phyloP scores from a whole-genome alignment of 768 basidiomycete species.

The Cubamyces lactineus region DNA sequence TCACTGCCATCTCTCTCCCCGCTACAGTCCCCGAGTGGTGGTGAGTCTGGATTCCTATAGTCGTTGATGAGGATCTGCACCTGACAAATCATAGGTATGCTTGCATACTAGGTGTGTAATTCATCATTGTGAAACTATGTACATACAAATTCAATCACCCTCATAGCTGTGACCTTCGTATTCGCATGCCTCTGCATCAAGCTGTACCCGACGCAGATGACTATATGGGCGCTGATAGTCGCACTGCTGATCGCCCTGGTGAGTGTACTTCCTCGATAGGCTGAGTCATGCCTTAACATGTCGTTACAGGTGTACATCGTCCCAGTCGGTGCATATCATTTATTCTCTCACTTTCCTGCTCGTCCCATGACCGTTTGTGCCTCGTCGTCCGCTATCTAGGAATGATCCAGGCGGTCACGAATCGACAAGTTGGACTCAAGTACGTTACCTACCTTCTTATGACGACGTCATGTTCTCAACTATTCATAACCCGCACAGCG shows the following conservation, averaged over 20 bases:
- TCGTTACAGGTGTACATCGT: constrained; percentile 60
- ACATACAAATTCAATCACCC: neutral
- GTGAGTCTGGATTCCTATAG: constrained; percentile 20
- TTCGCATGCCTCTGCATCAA: constrained; percentile 64
- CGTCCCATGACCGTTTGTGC: neutral
- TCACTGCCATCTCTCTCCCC: too few relatives aligned
- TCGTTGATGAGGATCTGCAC: neutral
- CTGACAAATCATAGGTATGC: constrained; percentile 34
- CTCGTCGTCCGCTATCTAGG: constrained; percentile 4
- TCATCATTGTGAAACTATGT: neutral
- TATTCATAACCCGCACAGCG: constrained; percentile 38
- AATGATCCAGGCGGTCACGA: constrained; percentile 80
- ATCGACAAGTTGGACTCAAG: constrained; percentile 67
- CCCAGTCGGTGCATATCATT: constrained; percentile 53
- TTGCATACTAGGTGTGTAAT: constrained; percentile 39
- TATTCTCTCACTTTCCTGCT: too few relatives aligned
- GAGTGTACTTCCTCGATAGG: neutral
- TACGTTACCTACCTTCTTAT: constrained; percentile 29
- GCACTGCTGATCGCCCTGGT: constrained; percentile 46
- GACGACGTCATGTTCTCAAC: constrained; percentile 11
- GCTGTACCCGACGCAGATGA: constrained; percentile 66
- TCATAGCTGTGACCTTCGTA: constrained; percentile 52
- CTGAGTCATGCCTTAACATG: constrained; percentile 25
- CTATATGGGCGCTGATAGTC: constrained; percentile 66
- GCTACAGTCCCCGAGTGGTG: constrained; percentile 52